phyloP scores from a whole-genome alignment of 2,329 filamentous ascomycete species.

The Hawksworthiomyces lignivorus region DNA sequence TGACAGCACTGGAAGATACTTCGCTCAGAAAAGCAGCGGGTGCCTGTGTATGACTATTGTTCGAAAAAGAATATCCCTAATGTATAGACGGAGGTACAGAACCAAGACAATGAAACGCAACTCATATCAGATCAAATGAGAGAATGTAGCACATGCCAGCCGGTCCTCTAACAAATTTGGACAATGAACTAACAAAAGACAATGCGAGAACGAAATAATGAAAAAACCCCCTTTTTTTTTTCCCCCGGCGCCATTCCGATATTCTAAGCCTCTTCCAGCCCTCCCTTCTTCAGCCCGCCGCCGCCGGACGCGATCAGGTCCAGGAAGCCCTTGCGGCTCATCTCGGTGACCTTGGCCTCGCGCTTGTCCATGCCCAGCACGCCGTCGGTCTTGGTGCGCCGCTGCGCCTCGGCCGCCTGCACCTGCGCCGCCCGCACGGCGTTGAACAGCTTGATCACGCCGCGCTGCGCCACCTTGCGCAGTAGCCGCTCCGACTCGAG shows the following conservation, averaged over 20 bases:
- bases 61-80: too few species aligned
- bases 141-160: too few species aligned
- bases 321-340: conserved; percentile 94
- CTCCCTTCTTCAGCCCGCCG: conserved; percentile 50
- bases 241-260: too few species aligned
- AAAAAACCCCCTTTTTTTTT: not conserved
- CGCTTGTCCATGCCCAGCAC: conserved; percentile 71
- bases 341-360: conserved; percentile 85
- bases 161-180: not conserved
- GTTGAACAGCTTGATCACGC: conserved; percentile 95
- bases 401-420: conserved; percentile 71
- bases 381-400: conserved; percentile 59
- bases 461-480: conserved; percentile 81
- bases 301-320: conserved; percentile 71
- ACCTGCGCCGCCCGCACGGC: conserved; percentile 90
- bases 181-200: not conserved
- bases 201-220: conserved; percentile 1
- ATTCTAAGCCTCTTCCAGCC: conserved; percentile 49
- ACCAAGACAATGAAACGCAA: conserved; percentile 8
- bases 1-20: too few species aligned
- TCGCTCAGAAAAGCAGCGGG: too few species aligned
- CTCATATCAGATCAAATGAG: too few species aligned
- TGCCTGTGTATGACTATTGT: too few species aligned
- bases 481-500: conserved; percentile 70
- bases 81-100: too few species aligned